Base-by-base conservation (phyloP, 2,329 filamentous ascomycete genomes). In the Exserohilum turcica region DNA sequence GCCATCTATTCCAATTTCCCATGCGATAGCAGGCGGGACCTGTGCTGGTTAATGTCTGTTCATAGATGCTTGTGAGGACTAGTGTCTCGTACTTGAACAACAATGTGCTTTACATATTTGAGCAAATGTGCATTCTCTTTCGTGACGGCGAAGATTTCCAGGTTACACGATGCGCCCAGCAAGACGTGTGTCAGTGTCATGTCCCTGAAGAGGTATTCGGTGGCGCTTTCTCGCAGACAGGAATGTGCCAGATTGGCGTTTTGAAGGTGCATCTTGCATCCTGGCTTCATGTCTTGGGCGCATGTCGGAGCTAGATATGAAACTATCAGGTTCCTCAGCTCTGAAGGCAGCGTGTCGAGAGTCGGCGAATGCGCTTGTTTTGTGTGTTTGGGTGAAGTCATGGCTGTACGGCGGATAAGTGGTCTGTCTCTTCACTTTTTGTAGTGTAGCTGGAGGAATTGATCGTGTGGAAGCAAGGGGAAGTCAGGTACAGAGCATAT, bases 211-310 rank as follows among this genome's bases (percentile, higher is more conserved):
- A 63, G 24, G 42, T 53, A 59, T 35, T 61, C 55, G 9, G 56
- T 47, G 1, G 54, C 54, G 54, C 58, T 61, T 53, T 63, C 56
- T 33, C 46, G 54, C 6, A 66, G 47, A 32, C 60, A 63, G 2
- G 40, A 42, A 27, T 61, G 57, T 3, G 59, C 52, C 5, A 57
- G 32, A 47, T 63, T 64, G 9, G 59, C 61, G 33, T 54, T 64
- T 42, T 60, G 54, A n/a, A 61, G 48, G 33, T 56, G 46, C 7
- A 33, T 36, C 19, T 63, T 60, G 18, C 36, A 52, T 44, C 54
- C 51, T 35, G 43, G 54, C 13, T 32, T 43, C 29, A 56, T 39
- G 9, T 44, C 7, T 21, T 43, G 24, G 12, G 38, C 43, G 9
- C 47, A 40, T 40, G 37, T 16, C 19, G 52, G 56, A 13, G 45